Conservation (phyloP, 2,329 filamentous ascomycete genomes). For the Zarea fungicola region DNA sequence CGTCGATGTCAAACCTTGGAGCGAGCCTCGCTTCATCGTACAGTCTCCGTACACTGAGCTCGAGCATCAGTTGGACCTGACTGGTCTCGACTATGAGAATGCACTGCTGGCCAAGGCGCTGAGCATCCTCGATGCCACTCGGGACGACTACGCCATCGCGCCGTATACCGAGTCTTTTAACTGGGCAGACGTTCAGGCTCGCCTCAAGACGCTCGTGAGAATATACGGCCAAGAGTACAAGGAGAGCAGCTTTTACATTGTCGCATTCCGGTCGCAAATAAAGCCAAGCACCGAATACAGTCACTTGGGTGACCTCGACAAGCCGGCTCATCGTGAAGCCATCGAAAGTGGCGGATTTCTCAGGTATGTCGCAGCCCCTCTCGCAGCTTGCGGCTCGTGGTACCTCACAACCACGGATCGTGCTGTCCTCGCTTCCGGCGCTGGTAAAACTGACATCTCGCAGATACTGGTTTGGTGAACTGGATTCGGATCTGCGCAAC, state of each 20-base stretch:
- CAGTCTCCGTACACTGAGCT: constrained; percentile 71
- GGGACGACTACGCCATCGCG: constrained; percentile 70
- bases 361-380: constrained; percentile 48
- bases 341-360: constrained; percentile 73
- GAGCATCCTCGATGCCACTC: constrained; percentile 54
- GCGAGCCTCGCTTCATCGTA: constrained; percentile 41
- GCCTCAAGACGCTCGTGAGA: constrained; percentile 48
- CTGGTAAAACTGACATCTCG: constrained; percentile 3
- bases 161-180: constrained; percentile 73
- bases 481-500: constrained; percentile 66
- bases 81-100: constrained; percentile 58
- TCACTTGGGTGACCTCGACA: constrained; percentile 68
- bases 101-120: constrained; percentile 68
- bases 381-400: not conserved
- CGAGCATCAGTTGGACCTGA: constrained; percentile 68
- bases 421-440: constrained; percentile 1
- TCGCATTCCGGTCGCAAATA: constrained; percentile 74
- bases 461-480: constrained; percentile 82
- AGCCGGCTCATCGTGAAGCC: constrained; percentile 74
- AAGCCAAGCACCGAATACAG: constrained; percentile 61
- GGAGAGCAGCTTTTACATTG: constrained; percentile 69
- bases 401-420: not conserved
- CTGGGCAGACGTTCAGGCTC: constrained; percentile 58
- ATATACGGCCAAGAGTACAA: constrained; percentile 49
- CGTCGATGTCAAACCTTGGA: constrained; percentile 21